These are phyloP conservation scores for Xerocomus spinulosus DNA, from an alignment of 768 basidiomycete species.

Conservation along the genomic window DNA sequence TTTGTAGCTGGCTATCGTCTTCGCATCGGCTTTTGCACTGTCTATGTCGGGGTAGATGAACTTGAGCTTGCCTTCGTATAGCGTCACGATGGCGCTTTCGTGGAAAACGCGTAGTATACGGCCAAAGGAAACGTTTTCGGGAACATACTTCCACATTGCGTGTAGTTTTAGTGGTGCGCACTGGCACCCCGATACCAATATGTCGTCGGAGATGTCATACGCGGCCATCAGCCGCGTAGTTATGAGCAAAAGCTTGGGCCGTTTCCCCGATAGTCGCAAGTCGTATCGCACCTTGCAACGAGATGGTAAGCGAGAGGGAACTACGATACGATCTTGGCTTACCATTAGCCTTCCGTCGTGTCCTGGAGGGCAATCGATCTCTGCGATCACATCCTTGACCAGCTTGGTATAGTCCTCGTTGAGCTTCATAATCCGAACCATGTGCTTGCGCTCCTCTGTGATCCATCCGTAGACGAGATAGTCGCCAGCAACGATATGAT, in stretches of 20 bases:
- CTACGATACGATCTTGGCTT: not conserved
- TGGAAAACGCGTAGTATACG: slow-evolving; percentile 26
- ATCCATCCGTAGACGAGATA: slow-evolving; percentile 30
- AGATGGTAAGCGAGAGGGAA: not conserved
- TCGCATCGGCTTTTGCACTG: slow-evolving; percentile 7
- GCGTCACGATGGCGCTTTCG: slow-evolving; percentile 23
- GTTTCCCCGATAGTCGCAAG: slow-evolving; percentile 24
- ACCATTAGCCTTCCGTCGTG: slow-evolving; percentile 27
- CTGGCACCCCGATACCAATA: slow-evolving; percentile 8
- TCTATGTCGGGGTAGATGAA: slow-evolving; percentile 28
- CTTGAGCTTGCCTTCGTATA: slow-evolving; percentile 23
- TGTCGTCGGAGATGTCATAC: slow-evolving; percentile 23
- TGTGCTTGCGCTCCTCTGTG: slow-evolving; percentile 25
- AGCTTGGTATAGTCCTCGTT: slow-evolving; percentile 21
- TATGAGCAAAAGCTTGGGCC: slow-evolving; percentile 21
- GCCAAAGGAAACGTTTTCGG: slow-evolving; percentile 24
- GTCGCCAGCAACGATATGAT: slow-evolving; percentile 21
- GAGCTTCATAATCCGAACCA: slow-evolving; percentile 29
- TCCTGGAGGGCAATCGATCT: slow-evolving; percentile 28
- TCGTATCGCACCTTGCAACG: slow-evolving; percentile 26
- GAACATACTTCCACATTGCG: slow-evolving; percentile 17
- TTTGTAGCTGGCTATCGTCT: slow-evolving; percentile 15
- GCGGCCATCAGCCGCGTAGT: slow-evolving; percentile 28
- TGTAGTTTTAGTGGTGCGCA: slow-evolving; percentile 8
- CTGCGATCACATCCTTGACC: slow-evolving; percentile 19